Evolutionary conservation across 768 basidiomycete genomes (phyloP), one percentile per base, ranked within the genome.

Genomic region (Lactarius akahatsu): DNA sequence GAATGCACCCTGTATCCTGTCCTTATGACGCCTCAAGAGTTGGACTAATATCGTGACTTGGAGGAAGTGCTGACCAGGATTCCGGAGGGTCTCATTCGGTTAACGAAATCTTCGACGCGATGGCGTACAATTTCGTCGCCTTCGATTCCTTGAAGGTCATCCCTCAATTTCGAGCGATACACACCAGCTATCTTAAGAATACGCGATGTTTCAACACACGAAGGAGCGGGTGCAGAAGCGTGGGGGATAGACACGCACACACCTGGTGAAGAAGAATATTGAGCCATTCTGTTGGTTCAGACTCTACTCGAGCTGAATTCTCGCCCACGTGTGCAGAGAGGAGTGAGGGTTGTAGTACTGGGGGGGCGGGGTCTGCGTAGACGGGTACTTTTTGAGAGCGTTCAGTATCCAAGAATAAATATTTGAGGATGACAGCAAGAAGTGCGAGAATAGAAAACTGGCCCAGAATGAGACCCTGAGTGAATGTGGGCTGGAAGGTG

Each of bases 391-490:
- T 84, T 71, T 83, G 81, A 0, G 83, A 82, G 69, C 83, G 77
- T 65, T 83, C 79, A 32, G 91, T 86, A 71, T 97, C 93, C 69
- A 99, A 88, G 74, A 99, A 97, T 64, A 98, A 87, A 78, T 97
- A 98, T 74, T 92, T 92, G 77, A 99, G 86, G 74, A 99, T 85
- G 68, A 95, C 78, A 57, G 81, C 82, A 34, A 92, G 82, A 57
- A 96, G 82, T 59, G 90, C 72, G 54, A 94, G 80, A 71, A 99
- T 89, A 30, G 94, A 96, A 26, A 93, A 81, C 76, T 98, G 96
- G 64, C 96, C 96, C 54, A 98, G 78, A 45, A 99, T 80, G 41
- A 99, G 85, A 18, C 96, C 96, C 74, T 98, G 96, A 0, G 96
- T 97, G 78, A 99, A 99, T 1, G 93, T 95, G 26, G 90, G 92